A percentile compares a stretch with the other conserved stretches of the same genome.
Conservation (phyloP, 1,139 yeast genomes). For the Debaryomyces sp. region DNA sequence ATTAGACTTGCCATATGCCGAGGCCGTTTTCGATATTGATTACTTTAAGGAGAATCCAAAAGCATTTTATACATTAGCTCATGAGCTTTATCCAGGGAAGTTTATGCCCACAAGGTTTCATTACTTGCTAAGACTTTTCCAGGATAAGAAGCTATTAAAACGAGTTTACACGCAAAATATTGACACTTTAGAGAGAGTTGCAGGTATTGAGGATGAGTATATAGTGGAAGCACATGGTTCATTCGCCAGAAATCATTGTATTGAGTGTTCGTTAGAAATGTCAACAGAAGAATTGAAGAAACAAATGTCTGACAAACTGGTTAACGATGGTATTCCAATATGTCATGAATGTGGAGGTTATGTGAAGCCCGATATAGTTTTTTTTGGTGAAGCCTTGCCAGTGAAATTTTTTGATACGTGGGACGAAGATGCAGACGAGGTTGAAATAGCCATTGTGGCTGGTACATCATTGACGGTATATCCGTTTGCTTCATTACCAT, state of each 20-base stretch:
- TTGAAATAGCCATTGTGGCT: slow-evolving; percentile 83
- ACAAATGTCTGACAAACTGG: slow-evolving; percentile 32
- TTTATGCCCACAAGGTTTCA: slow-evolving; percentile 85
- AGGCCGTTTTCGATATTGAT: slow-evolving; percentile 91
- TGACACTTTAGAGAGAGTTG: slow-evolving; percentile 85
- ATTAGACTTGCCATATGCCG: slow-evolving; percentile 84
- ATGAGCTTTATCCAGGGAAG: slow-evolving; percentile 85
- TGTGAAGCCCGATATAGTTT: slow-evolving; percentile 91
- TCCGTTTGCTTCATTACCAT: slow-evolving; percentile 86
- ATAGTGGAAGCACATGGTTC: slow-evolving; percentile 95
- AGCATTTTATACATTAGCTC: slow-evolving; percentile 83
- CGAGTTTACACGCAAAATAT: slow-evolving; percentile 91
- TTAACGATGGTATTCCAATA: slow-evolving; percentile 49
- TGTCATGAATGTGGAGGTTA: slow-evolving; percentile 64
- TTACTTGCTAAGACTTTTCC: slow-evolving; percentile 63
- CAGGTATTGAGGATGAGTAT: slow-evolving; percentile 67
- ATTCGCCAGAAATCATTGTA: slow-evolving; percentile 82
- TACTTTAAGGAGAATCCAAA: slow-evolving; percentile 74
- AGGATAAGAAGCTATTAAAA: slow-evolving; percentile 60
- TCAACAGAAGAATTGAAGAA: slow-evolving; percentile 49
- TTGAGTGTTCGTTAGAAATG: slow-evolving; percentile 67
- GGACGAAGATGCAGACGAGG: slow-evolving; percentile 60
- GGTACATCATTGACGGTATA: slow-evolving; percentile 89
- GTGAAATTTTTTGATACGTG: slow-evolving; percentile 63
- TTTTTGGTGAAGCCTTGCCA: slow-evolving; percentile 90